A percentile compares a stretch with the other conserved stretches of the same genome.
These are phyloP conservation scores for Podaxis sp. DNA, from an alignment of 768 basidiomycete species.

Conservation along the genomic window DNA sequence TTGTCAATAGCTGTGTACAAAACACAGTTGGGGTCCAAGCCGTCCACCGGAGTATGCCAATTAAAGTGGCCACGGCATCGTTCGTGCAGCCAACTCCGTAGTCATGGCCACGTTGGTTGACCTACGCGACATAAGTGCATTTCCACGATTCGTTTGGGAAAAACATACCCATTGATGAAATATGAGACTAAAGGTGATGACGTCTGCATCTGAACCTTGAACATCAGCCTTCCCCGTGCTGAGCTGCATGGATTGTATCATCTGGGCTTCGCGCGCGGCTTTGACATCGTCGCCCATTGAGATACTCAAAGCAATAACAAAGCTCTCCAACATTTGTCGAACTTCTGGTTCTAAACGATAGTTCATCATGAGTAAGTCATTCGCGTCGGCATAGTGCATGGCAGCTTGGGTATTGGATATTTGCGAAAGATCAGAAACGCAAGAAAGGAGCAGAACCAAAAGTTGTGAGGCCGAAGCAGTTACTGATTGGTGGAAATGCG, in stretches of 20 bases:
- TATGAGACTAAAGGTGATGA: constrained; percentile 60
- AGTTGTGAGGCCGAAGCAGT: constrained; percentile 63
- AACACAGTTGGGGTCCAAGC: constrained; percentile 64
- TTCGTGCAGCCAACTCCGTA: constrained; percentile 63
- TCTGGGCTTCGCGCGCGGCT: constrained; percentile 66
- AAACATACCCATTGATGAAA: constrained; percentile 59
- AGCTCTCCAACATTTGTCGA: constrained; percentile 58
- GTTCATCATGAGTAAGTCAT: constrained; percentile 47
- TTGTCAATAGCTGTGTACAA: constrained; percentile 65
- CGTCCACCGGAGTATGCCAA: constrained; percentile 59
- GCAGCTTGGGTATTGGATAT: constrained; percentile 62
- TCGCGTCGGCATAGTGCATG: constrained; percentile 47
- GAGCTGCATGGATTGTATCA: constrained; percentile 65
- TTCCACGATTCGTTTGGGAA: neutral
- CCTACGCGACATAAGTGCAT: constrained; percentile 34
- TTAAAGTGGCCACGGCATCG: constrained; percentile 52
- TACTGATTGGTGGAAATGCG: constrained; percentile 62
- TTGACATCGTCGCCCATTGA: constrained; percentile 70
- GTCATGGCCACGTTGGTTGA: constrained; percentile 54
- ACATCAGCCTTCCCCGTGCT: constrained; percentile 58
- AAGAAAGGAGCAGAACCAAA: constrained; percentile 59
- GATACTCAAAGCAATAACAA: constrained; percentile 57
- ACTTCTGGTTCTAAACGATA: constrained; percentile 52
- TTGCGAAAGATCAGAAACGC: constrained; percentile 60
- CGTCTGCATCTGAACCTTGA: constrained; percentile 62